A percentile compares a stretch with the other conserved stretches of the same genome.
These are phyloP conservation scores for Astrothelium subdiscretum DNA, from an alignment of 495 filamentous ascomycete genomes.

Conservation along the genomic window DNA sequence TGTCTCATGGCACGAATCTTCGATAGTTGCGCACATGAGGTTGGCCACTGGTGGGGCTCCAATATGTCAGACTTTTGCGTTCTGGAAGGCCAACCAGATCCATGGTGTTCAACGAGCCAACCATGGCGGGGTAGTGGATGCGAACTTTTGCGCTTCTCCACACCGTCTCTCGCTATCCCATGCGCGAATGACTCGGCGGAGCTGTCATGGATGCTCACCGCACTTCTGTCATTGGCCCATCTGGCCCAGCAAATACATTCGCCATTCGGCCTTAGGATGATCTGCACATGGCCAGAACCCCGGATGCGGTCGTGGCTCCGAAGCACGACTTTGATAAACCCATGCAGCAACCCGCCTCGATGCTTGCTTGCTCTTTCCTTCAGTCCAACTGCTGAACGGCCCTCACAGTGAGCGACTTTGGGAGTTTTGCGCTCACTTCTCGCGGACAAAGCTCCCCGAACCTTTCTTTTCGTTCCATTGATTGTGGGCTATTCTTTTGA, in stretches of 20 bases:
- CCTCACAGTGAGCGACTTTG: constrained; percentile 26
- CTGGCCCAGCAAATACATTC: background rate
- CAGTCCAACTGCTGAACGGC: background rate
- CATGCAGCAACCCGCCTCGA: background rate
- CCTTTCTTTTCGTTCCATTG: background rate
- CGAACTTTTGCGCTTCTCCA: too few species aligned
- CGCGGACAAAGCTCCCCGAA: constrained; percentile 22
- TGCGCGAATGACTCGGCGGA: background rate
- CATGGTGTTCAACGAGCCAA: background rate
- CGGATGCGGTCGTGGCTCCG: background rate
- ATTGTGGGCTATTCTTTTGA: background rate
- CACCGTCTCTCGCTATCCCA: background rate
- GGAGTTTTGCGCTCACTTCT: constrained; percentile 31
- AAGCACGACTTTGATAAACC: background rate
- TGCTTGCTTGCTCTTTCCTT: background rate
- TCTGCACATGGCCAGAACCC: background rate
- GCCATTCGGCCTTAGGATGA: background rate
- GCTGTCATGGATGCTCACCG: background rate
- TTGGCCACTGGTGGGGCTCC: too few species aligned
- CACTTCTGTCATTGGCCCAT: background rate
- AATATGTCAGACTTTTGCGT: too few species aligned
- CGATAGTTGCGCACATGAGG: too few species aligned
- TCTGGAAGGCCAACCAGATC: too few species aligned
- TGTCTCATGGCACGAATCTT: too few species aligned
- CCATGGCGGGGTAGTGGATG: too few species aligned